Base-by-base conservation (phyloP, 169 alveolate genomes). In the Plasmodium falciparum region DNA sequence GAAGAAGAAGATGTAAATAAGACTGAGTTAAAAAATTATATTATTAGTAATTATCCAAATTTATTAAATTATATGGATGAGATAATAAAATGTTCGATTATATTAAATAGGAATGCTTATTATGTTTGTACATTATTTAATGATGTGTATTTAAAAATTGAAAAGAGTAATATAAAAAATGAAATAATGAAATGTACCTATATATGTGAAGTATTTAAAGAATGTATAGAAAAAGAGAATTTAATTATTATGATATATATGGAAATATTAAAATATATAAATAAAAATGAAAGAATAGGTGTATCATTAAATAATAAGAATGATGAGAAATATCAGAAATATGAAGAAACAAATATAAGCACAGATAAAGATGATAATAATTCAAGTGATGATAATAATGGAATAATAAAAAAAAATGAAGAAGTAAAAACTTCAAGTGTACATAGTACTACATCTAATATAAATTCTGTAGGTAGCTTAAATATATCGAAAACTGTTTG, bases 1-100 rank as follows among this genome's bases (percentile, higher is more conserved):
- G 88, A 86, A 72, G 92, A 86, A 63, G 92, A 86, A 9, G 88
- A 86, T 47, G 61, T 86, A 50, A 86, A 86, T 49, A 86, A 86
- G 45, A 58, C 26, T 52, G 92, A 86, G 3, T 39, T 86, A 11
- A 70, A 67, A 11, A 54, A 70, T 59, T 66, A 72, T 43, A 11
- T 86, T 1, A n/a, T 20, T 4, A 73, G n/a, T 29, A 70, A 47
- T 24, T 71, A 39, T 52, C 73, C 92, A 1, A 47, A 70, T 17
- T 39, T 86, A 22, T 7, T 86, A 26, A 67, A 20, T 52, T 15
- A 58, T 24, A 61, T 71, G 71, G 92, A 86, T 2, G 92, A 86
- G 4, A 71, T 86, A 2, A 50, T 71, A 0, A 86, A 86, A 52
- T 86, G 86, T 17, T 56, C 92, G 0, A 56, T 86, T 2, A 71